Evolutionary conservation across 257 asterid species (phyloP), one percentile per base, ranked within the genome.

Genomic region (Solanum chilense): DNA sequence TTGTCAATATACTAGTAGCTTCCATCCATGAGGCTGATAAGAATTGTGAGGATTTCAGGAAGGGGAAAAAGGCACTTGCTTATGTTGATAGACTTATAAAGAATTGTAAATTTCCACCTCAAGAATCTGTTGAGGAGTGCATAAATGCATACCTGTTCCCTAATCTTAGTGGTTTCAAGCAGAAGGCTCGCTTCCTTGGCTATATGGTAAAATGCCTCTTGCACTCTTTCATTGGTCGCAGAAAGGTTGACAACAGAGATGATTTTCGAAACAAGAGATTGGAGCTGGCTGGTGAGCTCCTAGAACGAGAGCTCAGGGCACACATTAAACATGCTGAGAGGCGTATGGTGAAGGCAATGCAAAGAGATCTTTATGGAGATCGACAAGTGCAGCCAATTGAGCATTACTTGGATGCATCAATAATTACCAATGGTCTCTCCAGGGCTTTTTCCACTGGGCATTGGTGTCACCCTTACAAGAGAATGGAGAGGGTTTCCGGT

Each of bases 391-490:
- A 88, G 41, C 52, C 89, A 5, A 88, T 96, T 75, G 98, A 92
- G 66, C 94, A 90, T 35, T 97, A 97, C 89, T 78, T 93, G 82
- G 83, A 76, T 76, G 83, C 83, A 41, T 93, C 99, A 4, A 93
- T 97, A 83, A 90, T 97, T 64, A 93, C 98, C 7, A 96, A 95
- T 84, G 99, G 99, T 88, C 97, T 95, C 81, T 94, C 96, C n/a
- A 95, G 98, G 91, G 99, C 99, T 4, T 97, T 97, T 78, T 94
- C 99, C 25, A 93, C 98, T 71, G 99, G 99, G 41, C 97, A 92
- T 81, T 97, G 99, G 99, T 92, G 91, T 29, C 99, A 95, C 87
- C 96, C 99, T 60, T 95, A 89, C 92, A 96, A 94, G 95, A 94
- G 90, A 89, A 94, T 91, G 97, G 98, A 94, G 88, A 94, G 99